phyloP scores from a whole-genome alignment of 768 basidiomycete genomes.

The Tulasnella sp. region DNA sequence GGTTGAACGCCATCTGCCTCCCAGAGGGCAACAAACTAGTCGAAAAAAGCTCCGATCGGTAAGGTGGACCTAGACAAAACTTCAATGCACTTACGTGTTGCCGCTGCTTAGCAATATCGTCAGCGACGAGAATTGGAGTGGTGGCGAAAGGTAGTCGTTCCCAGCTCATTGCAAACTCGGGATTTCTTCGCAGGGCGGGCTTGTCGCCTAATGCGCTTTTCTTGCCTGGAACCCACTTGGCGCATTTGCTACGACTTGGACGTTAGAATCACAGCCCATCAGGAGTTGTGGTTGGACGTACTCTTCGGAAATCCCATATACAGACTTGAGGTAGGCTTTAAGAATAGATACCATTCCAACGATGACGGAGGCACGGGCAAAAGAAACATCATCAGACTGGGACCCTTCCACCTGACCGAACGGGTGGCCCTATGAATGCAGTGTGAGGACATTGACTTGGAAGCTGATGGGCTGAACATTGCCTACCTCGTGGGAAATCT shows the following conservation, averaged over 20 bases:
- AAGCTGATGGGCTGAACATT: neutral
- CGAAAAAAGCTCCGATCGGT: constrained; percentile 16
- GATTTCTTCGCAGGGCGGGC: constrained; percentile 50
- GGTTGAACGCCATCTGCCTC: constrained; percentile 66
- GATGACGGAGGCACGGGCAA: constrained; percentile 49
- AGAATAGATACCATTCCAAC: constrained; percentile 81
- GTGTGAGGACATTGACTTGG: neutral
- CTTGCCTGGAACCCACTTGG: constrained; percentile 79
- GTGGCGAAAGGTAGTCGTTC: constrained; percentile 62
- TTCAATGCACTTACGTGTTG: constrained; percentile 32
- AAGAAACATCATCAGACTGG: neutral
- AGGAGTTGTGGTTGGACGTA: constrained; percentile 28
- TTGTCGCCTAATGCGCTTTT: constrained; percentile 86
- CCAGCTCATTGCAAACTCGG: constrained; percentile 61
- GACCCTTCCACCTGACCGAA: neutral
- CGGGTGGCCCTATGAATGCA: neutral
- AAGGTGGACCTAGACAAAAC: neutral
- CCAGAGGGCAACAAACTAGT: constrained; percentile 69
- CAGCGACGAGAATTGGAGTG: constrained; percentile 48
- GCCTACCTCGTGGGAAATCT: constrained; percentile 28
- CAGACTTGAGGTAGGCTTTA: constrained; percentile 71
- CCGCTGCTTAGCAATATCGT: constrained; percentile 57
- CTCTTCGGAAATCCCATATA: constrained; percentile 91
- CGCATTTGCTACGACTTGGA: constrained; percentile 64
- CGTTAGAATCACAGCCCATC: neutral